These are phyloP conservation scores for Thermothielavioides terrestris DNA, from an alignment of 495 filamentous ascomycete species.

Conservation along the genomic window DNA sequence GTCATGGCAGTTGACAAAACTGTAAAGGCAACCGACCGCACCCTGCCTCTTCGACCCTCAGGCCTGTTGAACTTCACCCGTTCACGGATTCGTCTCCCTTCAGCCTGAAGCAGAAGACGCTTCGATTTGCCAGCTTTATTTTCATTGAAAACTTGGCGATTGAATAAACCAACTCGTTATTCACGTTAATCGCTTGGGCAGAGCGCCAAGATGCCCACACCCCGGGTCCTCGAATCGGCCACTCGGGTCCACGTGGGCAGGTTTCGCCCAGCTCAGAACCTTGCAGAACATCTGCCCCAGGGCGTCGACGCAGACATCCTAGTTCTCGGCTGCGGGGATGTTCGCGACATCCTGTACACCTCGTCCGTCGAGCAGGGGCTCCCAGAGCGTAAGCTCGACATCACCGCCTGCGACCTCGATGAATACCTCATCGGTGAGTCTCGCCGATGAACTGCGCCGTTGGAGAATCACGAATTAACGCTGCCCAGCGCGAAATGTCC, in stretches of 20 bases:
- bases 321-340: conserved; percentile 46
- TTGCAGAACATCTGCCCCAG: conserved; percentile 41
- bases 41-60: too few species aligned
- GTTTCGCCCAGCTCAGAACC: conserved; percentile 42
- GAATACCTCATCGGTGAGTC: conserved; percentile 38
- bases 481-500: conserved; percentile 41
- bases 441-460: background rate
- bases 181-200: too few species aligned
- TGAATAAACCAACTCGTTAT: too few species aligned
- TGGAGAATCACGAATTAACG: conserved; percentile 8
- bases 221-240: conserved; percentile 1
- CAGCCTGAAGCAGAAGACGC: too few species aligned
- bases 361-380: conserved; percentile 23
- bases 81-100: too few species aligned
- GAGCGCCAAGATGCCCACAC: conserved; percentile 16
- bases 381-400: conserved; percentile 21
- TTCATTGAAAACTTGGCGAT: too few species aligned
- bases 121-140: background rate
- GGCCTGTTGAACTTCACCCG: too few species aligned
- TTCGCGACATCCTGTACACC: conserved; percentile 44
- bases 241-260: conserved; percentile 40
- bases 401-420: conserved; percentile 41
- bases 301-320: conserved; percentile 41
- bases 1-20: too few species aligned
- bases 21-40: too few species aligned